Percentiles rank a stretch among this genome's conserved stretches.
These are phyloP conservation scores for Brasilioporus rufonigricans DNA, from an alignment of 768 basidiomycete genomes.

Conservation along the genomic window DNA sequence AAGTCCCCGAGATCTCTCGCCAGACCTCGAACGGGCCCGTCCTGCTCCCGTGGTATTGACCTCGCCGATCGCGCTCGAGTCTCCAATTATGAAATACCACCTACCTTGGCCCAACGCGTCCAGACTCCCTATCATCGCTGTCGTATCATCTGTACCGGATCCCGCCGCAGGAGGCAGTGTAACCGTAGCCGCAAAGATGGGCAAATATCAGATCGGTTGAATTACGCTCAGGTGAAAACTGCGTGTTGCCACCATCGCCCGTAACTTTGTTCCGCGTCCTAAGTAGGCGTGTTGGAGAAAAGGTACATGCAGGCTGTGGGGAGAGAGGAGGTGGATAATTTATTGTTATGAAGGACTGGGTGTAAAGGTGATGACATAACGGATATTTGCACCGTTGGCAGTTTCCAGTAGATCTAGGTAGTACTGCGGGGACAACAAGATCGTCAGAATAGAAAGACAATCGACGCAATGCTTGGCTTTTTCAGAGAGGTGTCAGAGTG, in stretches of 20 bases:
- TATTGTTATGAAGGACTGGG: neutral
- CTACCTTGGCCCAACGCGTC: neutral
- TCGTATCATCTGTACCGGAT: neutral
- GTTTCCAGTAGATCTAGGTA: neutral
- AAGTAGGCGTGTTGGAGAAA: conserved; percentile 17
- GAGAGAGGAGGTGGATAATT: neutral
- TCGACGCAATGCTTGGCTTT: neutral
- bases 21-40: neutral
- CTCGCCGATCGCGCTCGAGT: neutral
- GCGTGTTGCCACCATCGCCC: neutral
- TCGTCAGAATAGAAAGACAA: neutral
- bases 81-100: neutral
- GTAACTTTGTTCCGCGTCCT: conserved; percentile 12
- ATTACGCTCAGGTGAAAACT: no score
- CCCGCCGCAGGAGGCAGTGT: neutral
- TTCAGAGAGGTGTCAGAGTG: neutral
- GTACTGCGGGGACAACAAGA: neutral
- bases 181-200: neutral
- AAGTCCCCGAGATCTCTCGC: neutral
- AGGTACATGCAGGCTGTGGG: conserved; percentile 5
- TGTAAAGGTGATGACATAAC: neutral
- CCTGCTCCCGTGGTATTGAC: neutral
- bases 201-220: neutral
- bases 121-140: neutral
- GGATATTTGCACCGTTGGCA: neutral